Evolutionary conservation across 2,329 filamentous ascomycete genomes (phyloP).

Genomic region (Xylaria sp.): DNA sequence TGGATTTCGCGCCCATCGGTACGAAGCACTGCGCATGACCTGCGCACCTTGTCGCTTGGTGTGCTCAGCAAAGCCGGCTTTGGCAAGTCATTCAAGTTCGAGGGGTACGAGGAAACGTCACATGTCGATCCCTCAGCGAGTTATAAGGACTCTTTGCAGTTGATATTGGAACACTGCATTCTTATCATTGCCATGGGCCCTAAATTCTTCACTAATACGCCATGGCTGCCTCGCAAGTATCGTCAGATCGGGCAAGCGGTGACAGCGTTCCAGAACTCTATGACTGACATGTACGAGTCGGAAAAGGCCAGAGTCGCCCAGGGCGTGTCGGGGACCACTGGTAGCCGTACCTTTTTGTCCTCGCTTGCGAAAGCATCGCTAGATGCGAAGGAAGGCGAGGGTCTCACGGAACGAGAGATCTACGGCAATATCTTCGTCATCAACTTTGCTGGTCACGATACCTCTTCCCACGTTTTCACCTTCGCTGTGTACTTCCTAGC

Average conservation of each 20-base stretch:
- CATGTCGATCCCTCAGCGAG: constrained; percentile 17
- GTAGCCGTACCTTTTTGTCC: constrained; percentile 37
- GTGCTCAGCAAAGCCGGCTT: constrained; percentile 48
- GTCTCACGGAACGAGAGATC: constrained; percentile 56
- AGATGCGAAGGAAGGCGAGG: constrained; percentile 39
- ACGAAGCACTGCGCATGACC: constrained; percentile 43
- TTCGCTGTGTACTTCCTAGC: constrained; percentile 39
- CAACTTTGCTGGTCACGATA: constrained; percentile 49
- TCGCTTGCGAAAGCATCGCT: constrained; percentile 40
- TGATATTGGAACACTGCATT: constrained; percentile 49
- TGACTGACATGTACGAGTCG: neutral
- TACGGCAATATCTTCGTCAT: constrained; percentile 49
- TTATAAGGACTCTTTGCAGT: constrained; percentile 47
- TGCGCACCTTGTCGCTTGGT: constrained; percentile 46
- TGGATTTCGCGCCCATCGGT: constrained; percentile 43
- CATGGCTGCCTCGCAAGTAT: constrained; percentile 42
- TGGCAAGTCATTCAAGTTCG: constrained; percentile 48
- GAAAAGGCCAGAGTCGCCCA: neutral
- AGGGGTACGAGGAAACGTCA: constrained; percentile 44
- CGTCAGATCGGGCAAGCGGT: constrained; percentile 12
- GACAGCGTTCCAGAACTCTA: neutral
- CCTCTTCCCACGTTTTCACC: constrained; percentile 42
- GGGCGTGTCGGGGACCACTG: neutral
- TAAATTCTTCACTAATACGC: constrained; percentile 39
- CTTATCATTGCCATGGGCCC: constrained; percentile 43